phyloP scores from a whole-genome alignment of 192 early-diverging fungal genomes.

The Irineochytrium annulatum region DNA sequence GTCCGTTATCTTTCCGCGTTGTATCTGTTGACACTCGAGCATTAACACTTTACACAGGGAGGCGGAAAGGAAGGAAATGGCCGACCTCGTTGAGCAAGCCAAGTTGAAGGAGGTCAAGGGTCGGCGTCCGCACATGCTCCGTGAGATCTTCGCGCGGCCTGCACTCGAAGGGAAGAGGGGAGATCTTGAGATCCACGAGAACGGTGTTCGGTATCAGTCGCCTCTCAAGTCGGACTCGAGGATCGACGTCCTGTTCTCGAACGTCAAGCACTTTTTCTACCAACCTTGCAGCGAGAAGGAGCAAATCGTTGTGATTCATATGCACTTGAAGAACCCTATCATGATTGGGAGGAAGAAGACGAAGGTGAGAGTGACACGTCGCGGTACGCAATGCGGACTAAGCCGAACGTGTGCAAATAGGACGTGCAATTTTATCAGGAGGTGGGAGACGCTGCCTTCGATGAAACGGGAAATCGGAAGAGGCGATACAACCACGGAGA shows the following conservation, averaged over 20 bases:
- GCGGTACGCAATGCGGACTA: not conserved
- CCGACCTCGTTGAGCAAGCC: constrained; percentile 93
- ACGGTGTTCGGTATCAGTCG: constrained; percentile 90
- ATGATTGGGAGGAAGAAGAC: constrained; percentile 99
- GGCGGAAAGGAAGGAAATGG: constrained; percentile 90
- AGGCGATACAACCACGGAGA: constrained; percentile 88
- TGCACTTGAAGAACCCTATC: constrained; percentile 94
- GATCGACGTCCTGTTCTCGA: constrained; percentile 95
- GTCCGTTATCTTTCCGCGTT: constrained; percentile 15
- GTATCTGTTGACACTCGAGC: not conserved
- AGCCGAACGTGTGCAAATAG: constrained; percentile 26
- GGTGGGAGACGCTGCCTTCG: constrained; percentile 88
- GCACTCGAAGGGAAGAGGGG: constrained; percentile 85
- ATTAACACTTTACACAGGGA: constrained; percentile 47
- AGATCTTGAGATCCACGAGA: constrained; percentile 94
- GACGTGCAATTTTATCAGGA: constrained; percentile 99
- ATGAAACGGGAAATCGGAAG: constrained; percentile 94
- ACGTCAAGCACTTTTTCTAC: constrained; percentile 96
- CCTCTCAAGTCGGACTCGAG: constrained; percentile 69
- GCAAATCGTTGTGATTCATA: constrained; percentile 89
- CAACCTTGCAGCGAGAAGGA: constrained; percentile 98
- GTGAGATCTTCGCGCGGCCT: constrained; percentile 92
- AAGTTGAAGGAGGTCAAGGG: constrained; percentile 75
- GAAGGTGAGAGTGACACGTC: constrained; percentile 40
- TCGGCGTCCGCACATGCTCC: constrained; percentile 68